Conservation (phyloP, 805 yeast genomes). For the Saccharomyces eubayanus region DNA sequence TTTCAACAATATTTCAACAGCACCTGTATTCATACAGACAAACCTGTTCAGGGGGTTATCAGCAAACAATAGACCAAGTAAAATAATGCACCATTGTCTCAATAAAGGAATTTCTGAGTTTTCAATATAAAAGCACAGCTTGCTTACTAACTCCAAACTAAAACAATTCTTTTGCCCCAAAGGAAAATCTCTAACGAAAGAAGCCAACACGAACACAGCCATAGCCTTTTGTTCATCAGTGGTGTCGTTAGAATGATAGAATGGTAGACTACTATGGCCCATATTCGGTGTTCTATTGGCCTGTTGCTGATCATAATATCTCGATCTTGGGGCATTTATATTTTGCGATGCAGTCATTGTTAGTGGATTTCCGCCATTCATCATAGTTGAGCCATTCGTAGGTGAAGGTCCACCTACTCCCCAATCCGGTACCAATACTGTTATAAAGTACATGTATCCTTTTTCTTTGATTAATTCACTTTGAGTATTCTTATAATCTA, state of each 20-base stretch:
- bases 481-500: constrained; percentile 83
- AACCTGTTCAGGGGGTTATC: constrained; percentile 67
- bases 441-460: constrained; percentile 80
- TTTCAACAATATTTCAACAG: constrained; percentile 42
- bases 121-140: constrained; percentile 56
- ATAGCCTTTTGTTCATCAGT: constrained; percentile 87
- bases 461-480: constrained; percentile 86
- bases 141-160: constrained; percentile 60
- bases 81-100: constrained; percentile 85
- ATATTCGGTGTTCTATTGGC: constrained; percentile 3
- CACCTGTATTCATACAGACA: constrained; percentile 58
- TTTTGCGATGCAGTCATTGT: constrained; percentile 16
- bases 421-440: constrained; percentile 52
- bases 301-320: constrained; percentile 10
- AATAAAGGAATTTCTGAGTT: constrained; percentile 75
- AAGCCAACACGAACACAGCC: constrained; percentile 83
- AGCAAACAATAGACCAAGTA: constrained; percentile 69
- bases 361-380: constrained; percentile 14
- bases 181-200: constrained; percentile 73
- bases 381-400: constrained; percentile 12
- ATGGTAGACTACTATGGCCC: neutral
- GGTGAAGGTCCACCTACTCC: constrained; percentile 7
- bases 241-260: constrained; percentile 24
- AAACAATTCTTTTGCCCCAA: constrained; percentile 76
- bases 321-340: constrained; percentile 14